These are phyloP conservation scores for Aspergillus tubingensis DNA, from an alignment of 2,329 filamentous ascomycete species.

Conservation along the genomic window DNA sequence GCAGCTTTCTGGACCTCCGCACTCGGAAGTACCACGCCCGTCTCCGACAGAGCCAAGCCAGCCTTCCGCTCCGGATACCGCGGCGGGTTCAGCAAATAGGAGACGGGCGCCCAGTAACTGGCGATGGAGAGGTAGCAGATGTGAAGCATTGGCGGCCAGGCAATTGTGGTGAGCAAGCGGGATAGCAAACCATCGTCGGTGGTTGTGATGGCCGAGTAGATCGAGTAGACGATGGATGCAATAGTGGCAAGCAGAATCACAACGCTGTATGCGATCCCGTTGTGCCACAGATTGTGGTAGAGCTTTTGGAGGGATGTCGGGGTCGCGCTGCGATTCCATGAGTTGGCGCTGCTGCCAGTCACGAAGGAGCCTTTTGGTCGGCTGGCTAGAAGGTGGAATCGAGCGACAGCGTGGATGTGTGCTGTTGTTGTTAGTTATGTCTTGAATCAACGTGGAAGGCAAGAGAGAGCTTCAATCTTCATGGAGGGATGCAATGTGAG, in stretches of 20 bases:
- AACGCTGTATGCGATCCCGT: constrained; percentile 22
- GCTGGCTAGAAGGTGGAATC: constrained; percentile 26
- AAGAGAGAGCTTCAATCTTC: not conserved
- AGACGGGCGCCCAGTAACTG: constrained; percentile 25
- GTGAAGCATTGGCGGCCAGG: constrained; percentile 28
- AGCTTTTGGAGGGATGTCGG: constrained; percentile 10
- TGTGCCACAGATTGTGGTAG: constrained; percentile 19
- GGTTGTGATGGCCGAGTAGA: not conserved
- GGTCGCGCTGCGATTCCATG: constrained; percentile 22
- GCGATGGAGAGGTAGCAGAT: constrained; percentile 19
- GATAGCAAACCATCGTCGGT: not conserved
- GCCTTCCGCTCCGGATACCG: constrained; percentile 10
- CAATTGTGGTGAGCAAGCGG: constrained; percentile 18
- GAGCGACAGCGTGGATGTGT: constrained; percentile 24
- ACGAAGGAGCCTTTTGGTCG: constrained; percentile 34
- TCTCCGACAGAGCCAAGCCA: not conserved
- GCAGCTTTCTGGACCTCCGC: not conserved
- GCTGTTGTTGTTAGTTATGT: constrained; percentile 12
- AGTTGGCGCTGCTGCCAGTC: constrained; percentile 31
- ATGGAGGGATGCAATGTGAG: not conserved
- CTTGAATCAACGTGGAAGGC: not conserved
- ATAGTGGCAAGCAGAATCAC: constrained; percentile 16
- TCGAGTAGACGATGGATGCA: not conserved
- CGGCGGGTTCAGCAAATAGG: constrained; percentile 24
- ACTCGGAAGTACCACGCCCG: not conserved